phyloP scores from a whole-genome alignment of 2,329 filamentous ascomycete species.

The Neopestalotiopsis clavispora region DNA sequence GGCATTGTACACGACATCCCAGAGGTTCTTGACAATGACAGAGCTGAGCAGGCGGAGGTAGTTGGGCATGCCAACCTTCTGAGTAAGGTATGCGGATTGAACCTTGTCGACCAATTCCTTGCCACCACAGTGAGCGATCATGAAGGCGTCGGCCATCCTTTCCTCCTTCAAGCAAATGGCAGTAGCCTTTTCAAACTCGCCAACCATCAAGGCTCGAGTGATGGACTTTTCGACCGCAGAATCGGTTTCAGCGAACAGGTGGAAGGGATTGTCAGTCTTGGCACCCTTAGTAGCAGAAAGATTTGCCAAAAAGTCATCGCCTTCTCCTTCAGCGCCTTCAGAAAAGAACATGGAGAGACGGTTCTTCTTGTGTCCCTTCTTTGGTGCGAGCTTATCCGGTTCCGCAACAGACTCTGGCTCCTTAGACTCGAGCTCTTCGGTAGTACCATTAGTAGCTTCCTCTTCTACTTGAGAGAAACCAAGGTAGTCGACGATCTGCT shows the following conservation, averaged over 20 bases:
- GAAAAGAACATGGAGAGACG: constrained; percentile 80
- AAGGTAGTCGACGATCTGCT: constrained; percentile 84
- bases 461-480: constrained; percentile 78
- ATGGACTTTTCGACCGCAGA: constrained; percentile 83
- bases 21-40: constrained; percentile 94
- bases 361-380: constrained; percentile 58
- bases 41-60: constrained; percentile 90
- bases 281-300: constrained; percentile 87
- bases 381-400: constrained; percentile 50
- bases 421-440: constrained; percentile 36
- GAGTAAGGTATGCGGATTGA: constrained; percentile 86
- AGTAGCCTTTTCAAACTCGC: constrained; percentile 87
- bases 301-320: constrained; percentile 85
- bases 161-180: constrained; percentile 88
- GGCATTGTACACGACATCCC: constrained; percentile 97
- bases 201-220: constrained; percentile 85
- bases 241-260: constrained; percentile 84
- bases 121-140: constrained; percentile 96
- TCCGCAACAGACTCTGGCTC: constrained; percentile 43
- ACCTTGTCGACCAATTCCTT: constrained; percentile 94
- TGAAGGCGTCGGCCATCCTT: constrained; percentile 92
- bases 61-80: constrained; percentile 82
- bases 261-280: constrained; percentile 93
- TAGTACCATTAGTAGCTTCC: constrained; percentile 54
- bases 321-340: constrained; percentile 68